These are phyloP conservation scores for Lepidium didymum DNA, from an alignment of 345 rosid species.

Conservation along the genomic window DNA sequence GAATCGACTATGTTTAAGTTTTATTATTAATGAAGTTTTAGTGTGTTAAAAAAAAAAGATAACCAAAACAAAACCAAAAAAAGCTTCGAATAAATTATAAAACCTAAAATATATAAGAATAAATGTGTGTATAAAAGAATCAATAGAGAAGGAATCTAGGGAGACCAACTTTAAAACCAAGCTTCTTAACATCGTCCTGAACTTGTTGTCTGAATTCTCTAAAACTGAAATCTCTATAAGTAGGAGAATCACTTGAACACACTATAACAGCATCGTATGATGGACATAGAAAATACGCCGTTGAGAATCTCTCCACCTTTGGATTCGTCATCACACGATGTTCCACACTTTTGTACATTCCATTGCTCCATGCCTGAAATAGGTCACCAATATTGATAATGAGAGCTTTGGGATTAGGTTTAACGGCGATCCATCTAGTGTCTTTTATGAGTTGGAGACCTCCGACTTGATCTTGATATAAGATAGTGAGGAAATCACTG, in stretches of 20 bases:
- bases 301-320: constrained; percentile 61
- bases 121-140: background rate
- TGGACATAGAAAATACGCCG: constrained; percentile 91
- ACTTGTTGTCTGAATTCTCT: constrained; percentile 67
- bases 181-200: constrained; percentile 63
- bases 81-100: background rate
- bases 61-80: too few species aligned
- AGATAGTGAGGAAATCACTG: constrained; percentile 88
- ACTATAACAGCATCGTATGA: constrained; percentile 64
- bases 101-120: background rate
- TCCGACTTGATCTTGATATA: constrained; percentile 85
- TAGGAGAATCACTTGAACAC: constrained; percentile 34
- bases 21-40: too few species aligned
- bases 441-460: constrained; percentile 82
- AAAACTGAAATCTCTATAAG: constrained; percentile 66
- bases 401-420: constrained; percentile 76
- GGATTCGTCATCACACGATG: constrained; percentile 81
- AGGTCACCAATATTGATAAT: constrained; percentile 85
- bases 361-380: constrained; percentile 99
- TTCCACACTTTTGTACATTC: constrained; percentile 71
- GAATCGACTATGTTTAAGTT: too few species aligned
- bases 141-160: constrained; percentile 47
- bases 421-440: constrained; percentile 75
- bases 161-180: constrained; percentile 84
- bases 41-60: too few species aligned